Base-by-base conservation (phyloP, 345 rosid species). In the Trapa incisa region DNA sequence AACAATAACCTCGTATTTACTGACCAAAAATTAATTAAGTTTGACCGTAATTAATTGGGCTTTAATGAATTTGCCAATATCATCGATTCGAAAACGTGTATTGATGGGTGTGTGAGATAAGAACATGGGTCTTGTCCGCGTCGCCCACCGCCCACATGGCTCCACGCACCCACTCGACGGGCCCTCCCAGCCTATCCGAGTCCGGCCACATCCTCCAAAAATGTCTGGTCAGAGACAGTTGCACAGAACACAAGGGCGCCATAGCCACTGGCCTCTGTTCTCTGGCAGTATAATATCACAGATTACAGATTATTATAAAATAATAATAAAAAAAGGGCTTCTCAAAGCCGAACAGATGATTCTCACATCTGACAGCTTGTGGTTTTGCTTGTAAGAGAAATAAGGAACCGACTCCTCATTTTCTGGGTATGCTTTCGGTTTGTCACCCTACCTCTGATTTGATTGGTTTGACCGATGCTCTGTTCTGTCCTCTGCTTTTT, bases 221-320 rank as follows among this genome's bases (percentile, higher is more conserved):
- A 33, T 10, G 6, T 58, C 33, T 38, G 33, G 5, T 11, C 38
- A 8, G 8, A 5, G 13, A 57, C 0, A 57, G 15, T 8, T 41
- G 63, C 63, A 58, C 63, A 58, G 63, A 58, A 29, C 63, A 58
- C 63, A 16, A 32, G 35, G 63, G 11, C 37, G 32, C 63, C 63
- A 12, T 35, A 8, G 11, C 38, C 38, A 58, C 63, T 10, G 0
- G 38, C 33, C 33, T 7, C 60, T 54, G 60, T 22, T 54, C 60
- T 54, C 33, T 54, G 3, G 29, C n/a, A 50, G 22, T 6, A 4
- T 47, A 1, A 9, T 17, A 50, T 22, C 29, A 22, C 29, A 22
- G 29, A 22, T 22, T 1, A 50, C 1, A 50, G 29, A 50, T 50
- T 50, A 50, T 54, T 22, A 4, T 5, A 32, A 58, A 32, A 11